phyloP scores from a whole-genome alignment of 2,329 filamentous ascomycete species.

The Nemania abortiva region DNA sequence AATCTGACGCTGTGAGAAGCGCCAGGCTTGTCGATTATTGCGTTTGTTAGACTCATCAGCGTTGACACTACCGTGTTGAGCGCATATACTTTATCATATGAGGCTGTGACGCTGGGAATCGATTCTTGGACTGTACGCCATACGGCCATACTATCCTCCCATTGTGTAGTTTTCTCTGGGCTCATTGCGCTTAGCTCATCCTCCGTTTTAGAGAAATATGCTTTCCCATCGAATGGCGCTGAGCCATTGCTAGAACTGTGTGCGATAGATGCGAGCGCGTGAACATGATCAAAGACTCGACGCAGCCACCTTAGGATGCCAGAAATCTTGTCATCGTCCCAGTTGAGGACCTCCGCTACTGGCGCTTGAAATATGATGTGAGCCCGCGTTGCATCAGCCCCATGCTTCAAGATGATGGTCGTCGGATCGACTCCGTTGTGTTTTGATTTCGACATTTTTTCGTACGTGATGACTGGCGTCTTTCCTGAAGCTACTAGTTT shows the following conservation, averaged over 20 bases:
- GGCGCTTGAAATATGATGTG: conserved; percentile 93
- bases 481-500: conserved; percentile 72
- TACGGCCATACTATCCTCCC: conserved; percentile 63
- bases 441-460: conserved; percentile 98
- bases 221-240: conserved; percentile 45
- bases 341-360: conserved; percentile 84
- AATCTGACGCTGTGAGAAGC: conserved; percentile 60
- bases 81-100: conserved; percentile 77
- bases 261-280: conserved; percentile 42
- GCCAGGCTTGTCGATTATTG: conserved; percentile 62
- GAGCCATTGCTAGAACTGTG: conserved; percentile 5
- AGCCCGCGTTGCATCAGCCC: conserved; percentile 84
- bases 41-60: conserved; percentile 84
- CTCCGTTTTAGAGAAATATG: conserved; percentile 55
- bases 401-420: conserved; percentile 77
- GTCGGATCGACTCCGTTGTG: conserved; percentile 90
- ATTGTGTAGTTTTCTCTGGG: conserved; percentile 47
- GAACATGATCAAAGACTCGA: conserved; percentile 72
- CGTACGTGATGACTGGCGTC: conserved; percentile 73
- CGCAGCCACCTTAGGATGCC: conserved; percentile 86
- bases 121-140: conserved; percentile 77
- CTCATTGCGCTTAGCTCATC: conserved; percentile 50
- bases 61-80: conserved; percentile 88
- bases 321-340: conserved; percentile 85
- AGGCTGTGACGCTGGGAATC: conserved; percentile 74